phyloP scores from a whole-genome alignment of 179 eudicot species.

The Sideroxylon spinosum region DNA sequence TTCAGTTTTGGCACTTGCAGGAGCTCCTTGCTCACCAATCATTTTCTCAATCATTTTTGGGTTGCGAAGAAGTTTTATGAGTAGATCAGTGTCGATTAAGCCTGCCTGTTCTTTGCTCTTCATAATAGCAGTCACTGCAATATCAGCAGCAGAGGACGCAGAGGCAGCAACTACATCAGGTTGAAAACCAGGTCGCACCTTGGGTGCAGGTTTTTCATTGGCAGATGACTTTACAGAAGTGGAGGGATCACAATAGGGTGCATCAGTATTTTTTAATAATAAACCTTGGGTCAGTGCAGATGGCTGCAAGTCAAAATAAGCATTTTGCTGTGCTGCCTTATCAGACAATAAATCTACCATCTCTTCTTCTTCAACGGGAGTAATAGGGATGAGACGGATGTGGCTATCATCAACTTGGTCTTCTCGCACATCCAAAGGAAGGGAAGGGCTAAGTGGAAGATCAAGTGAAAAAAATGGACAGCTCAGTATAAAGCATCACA shows the following conservation, averaged over 20 bases:
- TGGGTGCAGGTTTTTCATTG: slow-evolving; percentile 24
- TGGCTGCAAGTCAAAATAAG: slow-evolving; percentile 9
- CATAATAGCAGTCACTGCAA: slow-evolving; percentile 41
- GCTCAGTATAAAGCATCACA: background rate
- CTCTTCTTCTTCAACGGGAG: slow-evolving; percentile 49
- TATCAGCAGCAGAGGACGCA: slow-evolving; percentile 30
- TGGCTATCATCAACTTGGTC: slow-evolving; percentile 30
- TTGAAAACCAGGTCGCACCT: slow-evolving; percentile 24
- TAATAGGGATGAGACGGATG: slow-evolving; percentile 43
- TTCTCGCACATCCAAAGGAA: slow-evolving; percentile 25
- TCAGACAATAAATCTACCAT: slow-evolving; percentile 5
- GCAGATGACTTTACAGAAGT: slow-evolving; percentile 18
- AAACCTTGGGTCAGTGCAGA: slow-evolving; percentile 9
- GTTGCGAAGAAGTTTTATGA: slow-evolving; percentile 43
- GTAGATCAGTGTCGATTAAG: slow-evolving; percentile 46
- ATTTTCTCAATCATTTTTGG: slow-evolving; percentile 38
- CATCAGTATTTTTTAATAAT: background rate
- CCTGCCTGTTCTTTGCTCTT: slow-evolving; percentile 39
- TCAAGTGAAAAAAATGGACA: background rate
- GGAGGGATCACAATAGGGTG: slow-evolving; percentile 9
- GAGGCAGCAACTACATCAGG: slow-evolving; percentile 33
- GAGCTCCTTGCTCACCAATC: slow-evolving; percentile 16
- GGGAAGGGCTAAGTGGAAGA: slow-evolving; percentile 33
- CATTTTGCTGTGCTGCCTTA: slow-evolving; percentile 19
- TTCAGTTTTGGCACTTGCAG: slow-evolving; percentile 9